phyloP scores from a whole-genome alignment of 345 rosid genomes.

The Camelina sativa region DNA sequence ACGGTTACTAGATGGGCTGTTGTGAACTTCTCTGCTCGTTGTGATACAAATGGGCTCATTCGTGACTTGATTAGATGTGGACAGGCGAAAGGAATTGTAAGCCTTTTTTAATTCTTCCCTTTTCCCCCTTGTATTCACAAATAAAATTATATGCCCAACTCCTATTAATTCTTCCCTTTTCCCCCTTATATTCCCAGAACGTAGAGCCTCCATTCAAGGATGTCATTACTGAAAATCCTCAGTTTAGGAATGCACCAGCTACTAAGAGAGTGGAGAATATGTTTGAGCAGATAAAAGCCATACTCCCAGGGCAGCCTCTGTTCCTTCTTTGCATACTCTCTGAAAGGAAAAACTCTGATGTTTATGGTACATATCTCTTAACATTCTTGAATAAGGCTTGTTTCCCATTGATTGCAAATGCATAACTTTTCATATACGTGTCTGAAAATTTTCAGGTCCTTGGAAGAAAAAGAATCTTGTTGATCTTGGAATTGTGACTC shows the following conservation, averaged over 20 bases:
- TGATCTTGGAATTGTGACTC: slow-evolving; percentile 86
- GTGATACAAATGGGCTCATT: slow-evolving; percentile 61
- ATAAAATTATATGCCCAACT: slow-evolving; percentile 1
- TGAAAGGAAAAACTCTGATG: slow-evolving; percentile 75
- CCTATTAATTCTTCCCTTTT: not conserved
- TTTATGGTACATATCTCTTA: slow-evolving; percentile 64
- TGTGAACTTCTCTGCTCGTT: slow-evolving; percentile 88
- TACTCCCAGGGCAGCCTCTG: slow-evolving; percentile 70
- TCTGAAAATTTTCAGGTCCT: slow-evolving; percentile 59
- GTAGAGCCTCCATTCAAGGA: slow-evolving; percentile 56
- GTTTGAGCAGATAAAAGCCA: slow-evolving; percentile 66
- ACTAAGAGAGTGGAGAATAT: slow-evolving; percentile 77
- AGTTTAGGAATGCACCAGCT: slow-evolving; percentile 60
- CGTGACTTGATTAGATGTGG: slow-evolving; percentile 70
- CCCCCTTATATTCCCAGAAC: slow-evolving; percentile 35
- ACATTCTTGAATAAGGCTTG: not conserved
- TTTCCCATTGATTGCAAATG: not conserved
- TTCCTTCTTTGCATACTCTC: slow-evolving; percentile 87
- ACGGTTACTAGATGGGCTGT: slow-evolving; percentile 82
- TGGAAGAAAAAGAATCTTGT: slow-evolving; percentile 83
- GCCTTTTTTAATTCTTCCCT: slow-evolving; percentile 31
- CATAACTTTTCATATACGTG: not conserved
- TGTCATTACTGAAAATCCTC: slow-evolving; percentile 61
- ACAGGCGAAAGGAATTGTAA: slow-evolving; percentile 83
- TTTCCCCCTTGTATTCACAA: not conserved